phyloP scores from a whole-genome alignment of 2,329 filamentous ascomycete genomes.

The Colletotrichum musicola region DNA sequence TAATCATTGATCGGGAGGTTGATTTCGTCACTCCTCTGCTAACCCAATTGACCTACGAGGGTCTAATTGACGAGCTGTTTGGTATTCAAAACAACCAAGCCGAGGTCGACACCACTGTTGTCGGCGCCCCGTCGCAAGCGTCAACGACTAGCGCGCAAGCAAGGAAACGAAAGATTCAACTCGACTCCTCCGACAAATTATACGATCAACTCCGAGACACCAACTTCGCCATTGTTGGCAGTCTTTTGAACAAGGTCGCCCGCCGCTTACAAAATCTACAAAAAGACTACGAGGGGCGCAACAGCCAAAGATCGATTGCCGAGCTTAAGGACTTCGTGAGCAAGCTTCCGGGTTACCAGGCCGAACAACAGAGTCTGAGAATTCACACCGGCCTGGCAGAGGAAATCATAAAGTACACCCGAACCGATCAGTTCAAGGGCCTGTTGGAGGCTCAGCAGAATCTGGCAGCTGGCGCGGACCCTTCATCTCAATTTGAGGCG shows the following conservation, averaged over 20 bases:
- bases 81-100: slow-evolving; percentile 92
- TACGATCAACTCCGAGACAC: slow-evolving; percentile 90
- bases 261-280: slow-evolving; percentile 86
- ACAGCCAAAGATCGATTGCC: slow-evolving; percentile 84
- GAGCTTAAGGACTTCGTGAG: slow-evolving; percentile 96
- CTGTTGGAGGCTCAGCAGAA: slow-evolving; percentile 96
- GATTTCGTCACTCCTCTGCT: slow-evolving; percentile 93
- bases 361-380: slow-evolving; percentile 92
- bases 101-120: slow-evolving; percentile 90
- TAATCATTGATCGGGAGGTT: slow-evolving; percentile 95
- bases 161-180: slow-evolving; percentile 86
- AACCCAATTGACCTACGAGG: slow-evolving; percentile 96
- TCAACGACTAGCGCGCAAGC: slow-evolving; percentile 68
- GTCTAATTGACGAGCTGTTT: slow-evolving; percentile 93
- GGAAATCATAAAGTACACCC: slow-evolving; percentile 94
- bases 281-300: slow-evolving; percentile 87
- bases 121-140: slow-evolving; percentile 78
- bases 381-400: slow-evolving; percentile 93
- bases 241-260: slow-evolving; percentile 89
- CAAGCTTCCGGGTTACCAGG: slow-evolving; percentile 90
- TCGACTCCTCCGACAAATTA: slow-evolving; percentile 90
- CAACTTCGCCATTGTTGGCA: slow-evolving; percentile 95
- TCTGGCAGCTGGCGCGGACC: slow-evolving; percentile 89
- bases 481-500: slow-evolving; percentile 87
- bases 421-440: slow-evolving; percentile 88